Evolutionary conservation across 164 flowering plant genomes (phyloP), one percentile per base, ranked within the genome.

Genomic region (Stephania japonica): DNA sequence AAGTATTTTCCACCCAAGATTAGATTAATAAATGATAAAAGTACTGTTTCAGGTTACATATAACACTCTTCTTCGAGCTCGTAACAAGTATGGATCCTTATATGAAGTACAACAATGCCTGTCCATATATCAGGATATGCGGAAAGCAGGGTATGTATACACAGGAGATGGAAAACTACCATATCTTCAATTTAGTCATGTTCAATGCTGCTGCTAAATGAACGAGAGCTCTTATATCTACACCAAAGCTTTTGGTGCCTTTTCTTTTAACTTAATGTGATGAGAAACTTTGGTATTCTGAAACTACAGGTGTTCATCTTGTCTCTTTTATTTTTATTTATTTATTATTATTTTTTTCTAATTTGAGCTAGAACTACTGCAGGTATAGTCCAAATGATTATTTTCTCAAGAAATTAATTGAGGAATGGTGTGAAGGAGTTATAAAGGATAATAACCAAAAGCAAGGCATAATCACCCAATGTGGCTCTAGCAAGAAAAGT

Each of bases 401-500:
- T 77, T 91, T 81, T 84, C 97, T 94, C 44, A 87, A 90, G 82
- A 84, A 86, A 81, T 81, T 94, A 70, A 83, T 92, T 32, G 98
- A 88, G 80, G 98, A 91, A 76, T 94, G 97, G 98, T 90, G 97
- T 80, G 98, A 94, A 87, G 98, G 92, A 67, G 93, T 90, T 13
- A 79, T 94, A 76, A 87, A 85, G 72, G 82, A 77, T 26, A 82
- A 79, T 74, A 71, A 73, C 75, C 75, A 67, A 62, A 80, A 76
- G n/a, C 82, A 79, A 79, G 78, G 75, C 53, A 80, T 77, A 59
- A 13, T 56, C 16, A 73, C 65, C 7, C 69, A 19, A 61, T 26
- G 65, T 65, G 71, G 32, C 71, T 74, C 83, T 70, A 41, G 38
- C 61, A 69, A 73, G 68, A 75, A 70, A 80, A 61, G 81, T 61